phyloP scores from a whole-genome alignment of 495 filamentous ascomycete genomes.

The Penicillium paradoxum region DNA sequence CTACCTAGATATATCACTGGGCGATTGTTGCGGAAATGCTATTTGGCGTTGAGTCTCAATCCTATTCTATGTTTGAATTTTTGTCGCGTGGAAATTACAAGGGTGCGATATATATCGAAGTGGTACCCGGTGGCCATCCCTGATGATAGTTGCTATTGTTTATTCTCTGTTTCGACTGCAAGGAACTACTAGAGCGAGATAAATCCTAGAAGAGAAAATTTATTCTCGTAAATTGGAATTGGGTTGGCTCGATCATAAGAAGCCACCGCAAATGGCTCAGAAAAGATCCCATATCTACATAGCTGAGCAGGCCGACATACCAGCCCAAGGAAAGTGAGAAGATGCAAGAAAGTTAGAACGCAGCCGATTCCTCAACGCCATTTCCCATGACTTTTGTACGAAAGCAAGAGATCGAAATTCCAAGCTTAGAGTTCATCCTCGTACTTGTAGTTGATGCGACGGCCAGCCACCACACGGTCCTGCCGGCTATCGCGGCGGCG shows the following conservation, averaged over 20 bases:
- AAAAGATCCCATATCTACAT: constrained; percentile 1
- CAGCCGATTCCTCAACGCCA: neutral
- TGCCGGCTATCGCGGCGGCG: constrained; percentile 48
- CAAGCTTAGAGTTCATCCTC: constrained; percentile 45
- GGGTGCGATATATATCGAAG: too few relatives aligned
- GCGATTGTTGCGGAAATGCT: too few relatives aligned
- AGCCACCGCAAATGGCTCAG: neutral
- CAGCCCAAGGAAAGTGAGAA: neutral
- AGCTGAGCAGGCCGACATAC: neutral
- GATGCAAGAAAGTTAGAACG: neutral
- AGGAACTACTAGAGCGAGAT: neutral
- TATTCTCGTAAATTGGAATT: neutral
- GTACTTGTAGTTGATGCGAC: constrained; percentile 54
- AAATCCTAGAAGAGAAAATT: neutral
- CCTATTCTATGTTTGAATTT: too few relatives aligned
- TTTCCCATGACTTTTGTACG: neutral
- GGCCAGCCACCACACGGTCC: constrained; percentile 47
- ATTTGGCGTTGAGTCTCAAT: too few relatives aligned
- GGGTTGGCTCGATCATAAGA: neutral
- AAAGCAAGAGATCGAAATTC: neutral
- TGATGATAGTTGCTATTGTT: too few relatives aligned
- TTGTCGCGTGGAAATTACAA: too few relatives aligned
- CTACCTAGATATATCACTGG: too few relatives aligned
- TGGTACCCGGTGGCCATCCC: too few relatives aligned
- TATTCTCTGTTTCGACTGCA: too few relatives aligned